phyloP scores from a whole-genome alignment of 139 green algal genomes.

The Chlorella sp. region DNA sequence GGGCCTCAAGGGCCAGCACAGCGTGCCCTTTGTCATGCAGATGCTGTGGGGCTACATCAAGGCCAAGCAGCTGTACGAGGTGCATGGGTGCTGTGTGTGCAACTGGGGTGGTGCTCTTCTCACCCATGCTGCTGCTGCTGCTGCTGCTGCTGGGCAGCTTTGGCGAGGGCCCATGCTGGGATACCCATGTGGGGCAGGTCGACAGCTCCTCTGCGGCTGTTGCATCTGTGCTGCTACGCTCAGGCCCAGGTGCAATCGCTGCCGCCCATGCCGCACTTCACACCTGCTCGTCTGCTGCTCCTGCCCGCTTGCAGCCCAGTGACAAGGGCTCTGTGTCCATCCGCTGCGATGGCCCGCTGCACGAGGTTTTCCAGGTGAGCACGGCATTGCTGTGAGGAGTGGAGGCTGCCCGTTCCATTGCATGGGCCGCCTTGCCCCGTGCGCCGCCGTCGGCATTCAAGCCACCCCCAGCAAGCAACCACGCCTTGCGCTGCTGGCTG shows the following conservation, averaged over 20 bases:
- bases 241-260: background rate
- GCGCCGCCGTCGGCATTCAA: no score
- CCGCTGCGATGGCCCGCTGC: slow-evolving; percentile 27
- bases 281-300: no score
- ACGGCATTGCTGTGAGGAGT: no score
- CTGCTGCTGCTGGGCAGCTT: background rate
- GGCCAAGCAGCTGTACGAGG: slow-evolving; percentile 26
- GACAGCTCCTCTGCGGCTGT: no score
- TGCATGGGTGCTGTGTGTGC: background rate
- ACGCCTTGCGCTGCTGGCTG: no score
- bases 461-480: no score
- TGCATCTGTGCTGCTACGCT: background rate
- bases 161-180: no score
- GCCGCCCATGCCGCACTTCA: background rate
- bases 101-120: no score
- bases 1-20: slow-evolving; percentile 26
- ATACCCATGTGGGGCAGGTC: no score
- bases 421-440: no score
- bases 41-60: slow-evolving; percentile 44
- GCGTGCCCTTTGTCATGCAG: slow-evolving; percentile 32
- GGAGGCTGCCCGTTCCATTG: no score
- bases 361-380: background rate
- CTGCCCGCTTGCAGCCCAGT: background rate
- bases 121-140: background rate
- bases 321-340: background rate